Conservation (phyloP, 352 stramenopile species). For the Phytophthora colocasiae region DNA sequence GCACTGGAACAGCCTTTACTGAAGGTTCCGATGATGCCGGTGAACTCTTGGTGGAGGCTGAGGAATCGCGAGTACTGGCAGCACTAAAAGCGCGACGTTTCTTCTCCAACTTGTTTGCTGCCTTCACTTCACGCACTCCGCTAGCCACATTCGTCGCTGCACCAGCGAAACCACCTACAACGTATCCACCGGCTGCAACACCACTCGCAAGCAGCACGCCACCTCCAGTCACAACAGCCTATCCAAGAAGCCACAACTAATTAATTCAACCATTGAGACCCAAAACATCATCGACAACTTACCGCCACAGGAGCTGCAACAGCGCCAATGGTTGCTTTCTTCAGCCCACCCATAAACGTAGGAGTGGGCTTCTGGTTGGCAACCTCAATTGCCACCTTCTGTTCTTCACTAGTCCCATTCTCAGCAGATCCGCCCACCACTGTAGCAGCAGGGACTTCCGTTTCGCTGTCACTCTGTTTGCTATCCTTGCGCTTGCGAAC, state of each 20-base stretch:
- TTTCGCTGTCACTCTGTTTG: conserved; percentile 58
- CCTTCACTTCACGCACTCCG: conserved; percentile 83
- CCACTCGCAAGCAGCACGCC: conserved; percentile 80
- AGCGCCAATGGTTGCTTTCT: conserved; percentile 86
- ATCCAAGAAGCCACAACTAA: conserved; percentile 5
- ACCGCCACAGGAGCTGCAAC: conserved; percentile 84
- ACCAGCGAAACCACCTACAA: conserved; percentile 85
- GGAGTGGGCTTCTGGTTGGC: conserved; percentile 75
- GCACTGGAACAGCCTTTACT: conserved; percentile 31
- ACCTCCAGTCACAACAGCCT: conserved; percentile 81
- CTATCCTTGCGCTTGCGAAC: conserved; percentile 67
- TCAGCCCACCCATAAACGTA: conserved; percentile 86
- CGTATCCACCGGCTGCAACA: conserved; percentile 77
- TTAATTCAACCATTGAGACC: neutral
- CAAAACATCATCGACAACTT: conserved; percentile 17
- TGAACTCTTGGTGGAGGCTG: conserved; percentile 35
- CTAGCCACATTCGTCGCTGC: conserved; percentile 85
- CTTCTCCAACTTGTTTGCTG: conserved; percentile 78
- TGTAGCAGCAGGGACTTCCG: conserved; percentile 29
- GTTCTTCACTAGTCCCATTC: conserved; percentile 27
- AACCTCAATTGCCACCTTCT: conserved; percentile 34
- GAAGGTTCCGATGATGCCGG: conserved; percentile 20
- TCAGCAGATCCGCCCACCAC: conserved; percentile 18
- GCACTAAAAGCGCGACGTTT: conserved; percentile 51
- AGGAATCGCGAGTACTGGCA: conserved; percentile 40